Percentiles rank a stretch among this genome's conserved stretches.
These are phyloP conservation scores for Cryptosporidium canis DNA, from an alignment of 169 alveolate species.

Conservation along the genomic window DNA sequence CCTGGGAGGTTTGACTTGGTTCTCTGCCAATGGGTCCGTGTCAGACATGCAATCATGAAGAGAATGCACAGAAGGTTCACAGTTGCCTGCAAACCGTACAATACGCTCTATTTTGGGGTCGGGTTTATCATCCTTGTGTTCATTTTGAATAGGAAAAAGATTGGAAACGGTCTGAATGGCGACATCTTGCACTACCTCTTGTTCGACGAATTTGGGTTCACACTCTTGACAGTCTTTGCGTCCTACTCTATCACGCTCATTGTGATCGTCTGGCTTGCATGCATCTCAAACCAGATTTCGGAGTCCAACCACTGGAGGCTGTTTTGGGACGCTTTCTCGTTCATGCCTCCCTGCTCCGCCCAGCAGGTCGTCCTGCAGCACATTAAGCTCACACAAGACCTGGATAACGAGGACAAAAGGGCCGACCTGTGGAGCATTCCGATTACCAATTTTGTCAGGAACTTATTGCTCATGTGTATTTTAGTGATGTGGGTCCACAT, in stretches of 20 bases:
- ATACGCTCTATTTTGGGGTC: slow-evolving; percentile 21
- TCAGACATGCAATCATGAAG: slow-evolving; percentile 65
- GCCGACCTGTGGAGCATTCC: slow-evolving; percentile 57
- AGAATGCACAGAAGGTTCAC: slow-evolving; percentile 71
- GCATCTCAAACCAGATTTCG: slow-evolving; percentile 34
- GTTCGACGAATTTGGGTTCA: slow-evolving; percentile 69
- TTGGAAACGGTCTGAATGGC: neutral
- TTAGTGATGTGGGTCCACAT: slow-evolving; percentile 44
- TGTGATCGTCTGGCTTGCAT: slow-evolving; percentile 65
- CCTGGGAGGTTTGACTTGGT: slow-evolving; percentile 69
- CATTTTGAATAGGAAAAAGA: neutral
- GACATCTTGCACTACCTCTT: slow-evolving; percentile 6
- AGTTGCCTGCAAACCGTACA: slow-evolving; percentile 61
- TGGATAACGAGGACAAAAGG: slow-evolving; percentile 53
- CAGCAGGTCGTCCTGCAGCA: slow-evolving; percentile 68
- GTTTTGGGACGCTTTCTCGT: slow-evolving; percentile 68
- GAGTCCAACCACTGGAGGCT: slow-evolving; percentile 51
- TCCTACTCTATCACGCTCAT: slow-evolving; percentile 44
- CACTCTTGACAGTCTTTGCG: slow-evolving; percentile 47
- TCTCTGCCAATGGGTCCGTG: slow-evolving; percentile 70
- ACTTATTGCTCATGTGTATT: slow-evolving; percentile 3
- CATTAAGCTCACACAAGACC: slow-evolving; percentile 55
- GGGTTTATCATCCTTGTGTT: slow-evolving; percentile 16
- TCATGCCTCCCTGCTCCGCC: slow-evolving; percentile 71
- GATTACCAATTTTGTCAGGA: slow-evolving; percentile 17